These are phyloP conservation scores for Tolypocladium album DNA, from an alignment of 2,329 filamentous ascomycete genomes.

Conservation along the genomic window DNA sequence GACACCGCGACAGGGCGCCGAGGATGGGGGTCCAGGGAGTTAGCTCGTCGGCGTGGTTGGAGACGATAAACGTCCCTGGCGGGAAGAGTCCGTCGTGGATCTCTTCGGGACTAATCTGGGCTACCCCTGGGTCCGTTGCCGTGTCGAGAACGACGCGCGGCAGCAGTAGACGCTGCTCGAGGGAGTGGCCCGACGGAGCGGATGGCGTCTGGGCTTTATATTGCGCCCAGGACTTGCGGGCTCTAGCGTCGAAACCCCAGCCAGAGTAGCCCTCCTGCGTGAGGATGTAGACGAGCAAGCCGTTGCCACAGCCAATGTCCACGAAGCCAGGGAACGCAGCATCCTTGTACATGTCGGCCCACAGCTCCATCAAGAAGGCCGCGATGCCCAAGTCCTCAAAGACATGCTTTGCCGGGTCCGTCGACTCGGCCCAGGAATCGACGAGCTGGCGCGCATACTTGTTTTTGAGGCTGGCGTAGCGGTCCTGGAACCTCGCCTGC, in stretches of 20 bases:
- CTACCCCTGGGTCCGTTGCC: constrained; percentile 5
- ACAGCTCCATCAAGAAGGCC: constrained; percentile 85
- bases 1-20: constrained; percentile 60
- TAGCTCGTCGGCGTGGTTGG: constrained; percentile 93
- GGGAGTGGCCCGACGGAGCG: constrained; percentile 19
- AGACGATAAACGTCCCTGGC: constrained; percentile 77
- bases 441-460: constrained; percentile 66
- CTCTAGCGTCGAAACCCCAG: constrained; percentile 87
- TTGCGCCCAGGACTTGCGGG: constrained; percentile 71
- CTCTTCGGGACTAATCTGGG: constrained; percentile 4
- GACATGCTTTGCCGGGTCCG: constrained; percentile 82
- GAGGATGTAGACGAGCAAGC: constrained; percentile 76
- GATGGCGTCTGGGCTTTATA: constrained; percentile 37
- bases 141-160: constrained; percentile 27
- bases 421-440: constrained; percentile 72
- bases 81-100: constrained; percentile 57
- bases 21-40: constrained; percentile 93
- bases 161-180: constrained; percentile 38
- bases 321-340: constrained; percentile 73
- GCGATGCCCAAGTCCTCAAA: constrained; percentile 91
- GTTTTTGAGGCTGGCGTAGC: constrained; percentile 68
- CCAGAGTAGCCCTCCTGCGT: constrained; percentile 70
- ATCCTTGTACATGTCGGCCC: constrained; percentile 67
- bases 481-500: constrained; percentile 68
- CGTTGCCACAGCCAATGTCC: constrained; percentile 93